A percentile compares a stretch with the other conserved stretches of the same genome.
Conservation (phyloP, 495 filamentous ascomycete genomes). For the Penicillium simplicissimum region DNA sequence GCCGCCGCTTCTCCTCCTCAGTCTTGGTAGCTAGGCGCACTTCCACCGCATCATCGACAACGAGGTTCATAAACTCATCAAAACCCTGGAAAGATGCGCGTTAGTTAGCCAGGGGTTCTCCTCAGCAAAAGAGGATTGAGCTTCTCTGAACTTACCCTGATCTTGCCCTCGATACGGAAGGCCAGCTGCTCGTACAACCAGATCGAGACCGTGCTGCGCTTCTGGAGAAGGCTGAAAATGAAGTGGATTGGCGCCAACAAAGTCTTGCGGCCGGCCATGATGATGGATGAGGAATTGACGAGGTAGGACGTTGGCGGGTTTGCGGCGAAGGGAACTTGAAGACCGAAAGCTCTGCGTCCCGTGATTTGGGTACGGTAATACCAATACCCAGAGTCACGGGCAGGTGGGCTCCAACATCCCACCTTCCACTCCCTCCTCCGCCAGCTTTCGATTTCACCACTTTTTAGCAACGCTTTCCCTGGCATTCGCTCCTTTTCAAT, state of each 20-base stretch:
- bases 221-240: constrained; percentile 94
- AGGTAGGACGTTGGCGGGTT: constrained; percentile 3
- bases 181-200: constrained; percentile 96
- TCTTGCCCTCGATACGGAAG: constrained; percentile 92
- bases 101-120: background rate
- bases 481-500: constrained; percentile 13
- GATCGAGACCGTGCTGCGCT: constrained; percentile 82
- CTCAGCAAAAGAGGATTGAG: too few species aligned
- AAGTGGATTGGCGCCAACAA: constrained; percentile 97
- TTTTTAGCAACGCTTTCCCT: constrained; percentile 4
- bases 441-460: constrained; percentile 15
- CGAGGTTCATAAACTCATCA: constrained; percentile 99
- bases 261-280: constrained; percentile 86
- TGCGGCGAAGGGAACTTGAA: constrained; percentile 9
- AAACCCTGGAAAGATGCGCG: constrained; percentile 63
- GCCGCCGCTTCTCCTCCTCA: constrained; percentile 74
- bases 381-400: constrained; percentile 32
- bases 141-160: constrained; percentile 60
- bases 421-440: constrained; percentile 31
- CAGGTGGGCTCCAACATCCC: constrained; percentile 35
- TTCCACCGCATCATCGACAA: constrained; percentile 93
- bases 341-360: constrained; percentile 27
- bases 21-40: constrained; percentile 83
- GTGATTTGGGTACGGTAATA: constrained; percentile 32
- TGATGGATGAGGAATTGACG: constrained; percentile 22